These are phyloP conservation scores for Aristolochia californica DNA, from an alignment of 164 flowering plant genomes.

Conservation along the genomic window DNA sequence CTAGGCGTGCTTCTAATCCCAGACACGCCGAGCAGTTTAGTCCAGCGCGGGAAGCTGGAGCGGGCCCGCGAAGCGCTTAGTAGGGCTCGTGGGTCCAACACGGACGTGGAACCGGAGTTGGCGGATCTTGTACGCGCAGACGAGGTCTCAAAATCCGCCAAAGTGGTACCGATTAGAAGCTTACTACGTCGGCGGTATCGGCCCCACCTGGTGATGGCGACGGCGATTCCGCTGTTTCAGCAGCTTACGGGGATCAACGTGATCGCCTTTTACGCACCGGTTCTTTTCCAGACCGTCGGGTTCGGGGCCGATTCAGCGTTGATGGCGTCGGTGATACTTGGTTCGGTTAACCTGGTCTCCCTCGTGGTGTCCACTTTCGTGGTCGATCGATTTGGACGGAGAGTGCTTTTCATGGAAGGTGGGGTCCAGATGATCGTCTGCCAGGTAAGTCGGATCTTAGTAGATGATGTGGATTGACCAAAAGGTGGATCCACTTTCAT, in stretches of 20 bases:
- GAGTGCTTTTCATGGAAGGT: slow-evolving; percentile 45
- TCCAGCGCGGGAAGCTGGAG: slow-evolving; percentile 18
- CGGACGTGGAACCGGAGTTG: slow-evolving; percentile 29
- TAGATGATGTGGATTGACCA: too few species aligned
- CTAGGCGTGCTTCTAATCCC: slow-evolving; percentile 40
- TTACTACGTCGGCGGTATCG: slow-evolving; percentile 11
- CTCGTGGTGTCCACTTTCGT: slow-evolving; percentile 31
- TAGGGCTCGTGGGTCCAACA: slow-evolving; percentile 11
- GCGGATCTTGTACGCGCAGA: slow-evolving; percentile 10
- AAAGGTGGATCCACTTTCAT: too few species aligned
- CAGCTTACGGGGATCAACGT: slow-evolving; percentile 32
- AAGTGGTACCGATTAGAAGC: slow-evolving; percentile 14
- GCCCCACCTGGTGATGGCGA: slow-evolving; percentile 21
- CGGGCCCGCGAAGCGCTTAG: slow-evolving; percentile 14
- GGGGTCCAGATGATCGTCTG: slow-evolving; percentile 51
- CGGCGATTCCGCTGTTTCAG: slow-evolving; percentile 19
- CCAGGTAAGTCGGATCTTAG: too few species aligned
- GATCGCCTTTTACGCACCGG: slow-evolving; percentile 71
- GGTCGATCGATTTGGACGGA: slow-evolving; percentile 65
- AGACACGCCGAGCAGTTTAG: slow-evolving; percentile 35
- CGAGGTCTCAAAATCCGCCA: slow-evolving; percentile 11
- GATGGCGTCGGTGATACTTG: slow-evolving; percentile 43
- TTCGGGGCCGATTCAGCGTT: slow-evolving; percentile 51
- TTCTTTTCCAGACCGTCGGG: slow-evolving; percentile 55
- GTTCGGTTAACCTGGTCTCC: slow-evolving; percentile 39